A percentile compares a stretch with the other conserved stretches of the same genome.
phyloP scores from a whole-genome alignment of 805 yeast genomes.

The Starmerella scarabaei region DNA sequence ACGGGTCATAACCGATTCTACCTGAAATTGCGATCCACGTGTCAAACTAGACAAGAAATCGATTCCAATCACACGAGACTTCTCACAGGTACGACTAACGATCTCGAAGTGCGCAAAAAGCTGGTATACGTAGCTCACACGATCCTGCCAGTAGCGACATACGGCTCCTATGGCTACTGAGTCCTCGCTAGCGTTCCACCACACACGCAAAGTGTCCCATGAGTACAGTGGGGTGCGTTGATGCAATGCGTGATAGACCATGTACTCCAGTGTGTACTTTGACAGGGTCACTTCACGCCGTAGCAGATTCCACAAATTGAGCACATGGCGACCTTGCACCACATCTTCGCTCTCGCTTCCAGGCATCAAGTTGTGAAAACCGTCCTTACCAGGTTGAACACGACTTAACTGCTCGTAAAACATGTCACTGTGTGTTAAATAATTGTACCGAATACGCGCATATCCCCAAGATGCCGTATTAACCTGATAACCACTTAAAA shows the following conservation, averaged over 20 bases:
- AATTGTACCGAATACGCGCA: slow-evolving; percentile 43
- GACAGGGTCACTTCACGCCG: slow-evolving; percentile 49
- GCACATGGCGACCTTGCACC: slow-evolving; percentile 67
- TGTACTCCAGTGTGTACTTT: slow-evolving; percentile 65
- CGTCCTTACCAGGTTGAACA: slow-evolving; percentile 3
- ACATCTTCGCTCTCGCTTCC: slow-evolving; percentile 28
- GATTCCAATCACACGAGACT: slow-evolving; percentile 73
- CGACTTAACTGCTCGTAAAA: slow-evolving; percentile 16
- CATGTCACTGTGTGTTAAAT: slow-evolving; percentile 1
- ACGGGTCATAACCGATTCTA: slow-evolving; percentile 69
- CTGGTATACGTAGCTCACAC: slow-evolving; percentile 34
- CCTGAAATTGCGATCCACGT: slow-evolving; percentile 88
- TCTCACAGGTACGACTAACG: slow-evolving; percentile 60
- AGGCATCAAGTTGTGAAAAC: neutral
- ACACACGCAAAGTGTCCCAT: slow-evolving; percentile 35
- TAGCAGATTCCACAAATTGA: slow-evolving; percentile 75
- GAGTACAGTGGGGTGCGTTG: slow-evolving; percentile 52
- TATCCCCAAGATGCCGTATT: slow-evolving; percentile 85
- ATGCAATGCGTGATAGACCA: slow-evolving; percentile 55
- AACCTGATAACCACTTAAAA: slow-evolving; percentile 73
- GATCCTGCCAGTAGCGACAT: slow-evolving; percentile 35
- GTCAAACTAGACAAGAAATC: slow-evolving; percentile 80
- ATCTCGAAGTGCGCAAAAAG: slow-evolving; percentile 52
- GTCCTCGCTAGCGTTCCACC: slow-evolving; percentile 29
- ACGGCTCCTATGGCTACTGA: slow-evolving; percentile 23